These are phyloP conservation scores for Epichloe brachyelytri DNA, from an alignment of 2,329 filamentous ascomycete genomes.

Conservation along the genomic window DNA sequence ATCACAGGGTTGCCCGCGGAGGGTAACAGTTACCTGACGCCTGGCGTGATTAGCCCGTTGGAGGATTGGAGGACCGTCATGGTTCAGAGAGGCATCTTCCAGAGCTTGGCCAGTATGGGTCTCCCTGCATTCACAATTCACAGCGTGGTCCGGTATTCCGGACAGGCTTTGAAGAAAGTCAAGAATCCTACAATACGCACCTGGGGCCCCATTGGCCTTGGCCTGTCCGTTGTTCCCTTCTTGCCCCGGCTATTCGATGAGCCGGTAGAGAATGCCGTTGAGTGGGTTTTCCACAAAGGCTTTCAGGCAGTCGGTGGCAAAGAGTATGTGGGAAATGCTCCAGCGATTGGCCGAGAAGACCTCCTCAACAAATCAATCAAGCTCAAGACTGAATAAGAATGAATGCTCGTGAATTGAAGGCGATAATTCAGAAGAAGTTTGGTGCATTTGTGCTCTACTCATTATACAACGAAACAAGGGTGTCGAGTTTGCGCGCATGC, in stretches of 20 bases:
- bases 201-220: constrained; percentile 82
- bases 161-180: constrained; percentile 66
- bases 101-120: constrained; percentile 84
- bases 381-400: constrained; percentile 29
- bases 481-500: not conserved
- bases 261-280: constrained; percentile 82
- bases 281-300: constrained; percentile 77
- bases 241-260: constrained; percentile 78
- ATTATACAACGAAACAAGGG: not conserved
- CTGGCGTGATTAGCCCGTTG: constrained; percentile 48
- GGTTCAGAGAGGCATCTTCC: constrained; percentile 82
- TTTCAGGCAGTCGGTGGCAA: constrained; percentile 61
- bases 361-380: constrained; percentile 28
- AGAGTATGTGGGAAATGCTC: constrained; percentile 40
- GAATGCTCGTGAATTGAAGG: not conserved
- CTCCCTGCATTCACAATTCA: constrained; percentile 90
- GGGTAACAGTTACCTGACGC: constrained; percentile 17
- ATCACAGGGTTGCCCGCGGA: constrained; percentile 29
- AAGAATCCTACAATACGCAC: constrained; percentile 68
- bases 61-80: constrained; percentile 89
- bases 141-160: constrained; percentile 80
- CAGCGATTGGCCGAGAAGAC: constrained; percentile 37
- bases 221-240: constrained; percentile 66
- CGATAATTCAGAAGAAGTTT: constrained; percentile 6
- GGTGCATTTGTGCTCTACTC: not conserved